Base-by-base conservation (phyloP, 108 stramenopile genomes). In the Aurantiochytrium sp. region DNA sequence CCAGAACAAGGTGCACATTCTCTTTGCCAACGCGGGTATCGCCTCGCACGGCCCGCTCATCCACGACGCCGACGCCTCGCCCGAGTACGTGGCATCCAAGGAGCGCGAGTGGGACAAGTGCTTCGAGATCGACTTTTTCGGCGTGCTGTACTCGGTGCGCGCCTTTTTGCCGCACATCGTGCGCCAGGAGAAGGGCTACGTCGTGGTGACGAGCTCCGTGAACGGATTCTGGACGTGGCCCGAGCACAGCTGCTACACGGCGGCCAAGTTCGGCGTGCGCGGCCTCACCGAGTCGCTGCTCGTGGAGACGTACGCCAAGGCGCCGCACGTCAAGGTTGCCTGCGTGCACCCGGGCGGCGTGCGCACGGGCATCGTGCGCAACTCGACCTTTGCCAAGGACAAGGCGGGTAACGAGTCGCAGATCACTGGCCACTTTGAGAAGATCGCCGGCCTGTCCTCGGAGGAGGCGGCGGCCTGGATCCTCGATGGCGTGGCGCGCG, bases 191-290 rank as follows among this genome's bases (percentile, higher is more conserved):
- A 24, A 81, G 45, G 73, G 73, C 45, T 81, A 48, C 45, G 73
- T 81, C 17, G 45, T 81, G 24, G 27, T 48, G 24, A 81, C 73
- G n/a, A 48, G 42, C 42, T 81, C 73, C 32, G 42, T 81, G 45
- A 81, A 81, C 24, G 73, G 73, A 6, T 48, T 81, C 39, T 81
- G 73, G 73, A 81, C 73, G 45, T 81, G 73, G 73, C 73, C 73
- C 45, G 73, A 81, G 27, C 73, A 81, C 30, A 30, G 73, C 39
- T 81, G 73, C 73, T 81, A 81, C 30, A 81, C 73, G 27, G 39
- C 73, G 21, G 73, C 73, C n/a, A 81, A 81, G 2, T 81, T 81
- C 24, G 73, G 24, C 30, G 73, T 81, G 10, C 73, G 73, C 45
- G 73, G 73, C n/a, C 39, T 81, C 8, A 48, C 73, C 45, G 73